Conservation (phyloP, 257 asterid species). For the Solanum piurae region DNA sequence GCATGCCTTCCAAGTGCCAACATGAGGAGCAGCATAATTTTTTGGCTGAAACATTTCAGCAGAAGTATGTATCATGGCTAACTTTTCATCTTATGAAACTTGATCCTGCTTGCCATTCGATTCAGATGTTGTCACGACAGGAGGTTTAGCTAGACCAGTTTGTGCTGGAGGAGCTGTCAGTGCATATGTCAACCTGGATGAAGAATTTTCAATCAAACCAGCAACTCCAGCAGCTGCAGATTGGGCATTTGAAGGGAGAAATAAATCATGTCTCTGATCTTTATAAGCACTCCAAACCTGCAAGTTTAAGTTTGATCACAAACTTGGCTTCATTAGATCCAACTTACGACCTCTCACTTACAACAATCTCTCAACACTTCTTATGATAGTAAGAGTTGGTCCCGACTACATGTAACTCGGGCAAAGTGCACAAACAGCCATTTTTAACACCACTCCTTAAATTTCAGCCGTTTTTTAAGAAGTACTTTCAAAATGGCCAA, state of each 20-base stretch:
- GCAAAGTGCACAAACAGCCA: background rate
- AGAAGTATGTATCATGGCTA: background rate
- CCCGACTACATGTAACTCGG: background rate
- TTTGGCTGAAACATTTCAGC: background rate
- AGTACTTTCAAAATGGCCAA: background rate
- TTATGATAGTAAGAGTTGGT: background rate
- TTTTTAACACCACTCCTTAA: background rate
- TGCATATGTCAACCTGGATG: conserved; percentile 68
- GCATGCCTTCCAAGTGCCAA: background rate
- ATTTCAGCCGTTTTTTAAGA: background rate
- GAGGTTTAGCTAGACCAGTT: conserved; percentile 33
- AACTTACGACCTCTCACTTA: background rate
- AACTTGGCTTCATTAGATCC: background rate
- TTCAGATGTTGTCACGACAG: conserved; percentile 22
- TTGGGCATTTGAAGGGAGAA: conserved; percentile 97
- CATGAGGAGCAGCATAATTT: background rate
- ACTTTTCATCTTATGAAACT: background rate
- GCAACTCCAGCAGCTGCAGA: conserved; percentile 98
- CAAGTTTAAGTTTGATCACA: background rate
- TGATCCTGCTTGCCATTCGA: conserved; percentile 38
- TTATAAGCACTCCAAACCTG: conserved; percentile 98
- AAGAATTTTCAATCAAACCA: conserved; percentile 87
- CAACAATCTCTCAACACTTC: background rate
- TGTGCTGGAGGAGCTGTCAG: conserved; percentile 74
- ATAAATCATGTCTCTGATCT: conserved; percentile 92